Conservation (phyloP, 345 rosid species). For the Brassica cretica region DNA sequence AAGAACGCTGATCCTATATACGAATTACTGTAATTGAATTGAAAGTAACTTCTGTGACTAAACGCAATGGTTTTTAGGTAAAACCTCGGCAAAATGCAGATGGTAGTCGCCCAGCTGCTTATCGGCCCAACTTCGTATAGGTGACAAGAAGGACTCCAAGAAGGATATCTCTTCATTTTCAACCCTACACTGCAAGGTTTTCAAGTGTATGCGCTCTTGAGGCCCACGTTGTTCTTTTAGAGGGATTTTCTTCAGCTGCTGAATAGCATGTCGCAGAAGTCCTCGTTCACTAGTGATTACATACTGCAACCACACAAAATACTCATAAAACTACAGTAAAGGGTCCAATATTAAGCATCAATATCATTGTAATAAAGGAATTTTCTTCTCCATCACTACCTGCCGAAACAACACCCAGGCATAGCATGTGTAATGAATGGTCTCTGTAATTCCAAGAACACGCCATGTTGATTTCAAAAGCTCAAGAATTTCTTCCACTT, state of each 20-base stretch:
- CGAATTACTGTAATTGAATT: constrained; percentile 4
- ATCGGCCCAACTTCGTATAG: constrained; percentile 90
- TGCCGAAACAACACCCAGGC: constrained; percentile 90
- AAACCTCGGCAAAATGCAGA: constrained; percentile 86
- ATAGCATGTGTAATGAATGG: constrained; percentile 91
- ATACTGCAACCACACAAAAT: constrained; percentile 59
- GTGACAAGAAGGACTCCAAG: constrained; percentile 80
- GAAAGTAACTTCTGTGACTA: constrained; percentile 3
- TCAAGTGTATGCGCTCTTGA: constrained; percentile 91
- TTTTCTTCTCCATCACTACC: constrained; percentile 48
- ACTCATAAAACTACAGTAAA: constrained; percentile 20
- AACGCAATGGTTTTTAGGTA: constrained; percentile 21
- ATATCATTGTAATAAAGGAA: constrained; percentile 8
- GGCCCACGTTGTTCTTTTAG: constrained; percentile 93
- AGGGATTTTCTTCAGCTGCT: constrained; percentile 85
- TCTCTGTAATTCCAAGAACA: constrained; percentile 91
- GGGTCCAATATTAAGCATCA: constrained; percentile 17
- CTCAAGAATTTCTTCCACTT: constrained; percentile 97
- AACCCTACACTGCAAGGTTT: constrained; percentile 65
- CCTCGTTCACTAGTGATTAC: constrained; percentile 79
- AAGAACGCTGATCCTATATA: constrained; percentile 10
- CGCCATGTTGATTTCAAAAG: constrained; percentile 96
- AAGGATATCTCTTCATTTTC: constrained; percentile 69
- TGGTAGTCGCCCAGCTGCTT: constrained; percentile 89
- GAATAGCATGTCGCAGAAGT: constrained; percentile 77